Base-by-base conservation (phyloP, 2,329 filamentous ascomycete species). In the Fusarium sp. region DNA sequence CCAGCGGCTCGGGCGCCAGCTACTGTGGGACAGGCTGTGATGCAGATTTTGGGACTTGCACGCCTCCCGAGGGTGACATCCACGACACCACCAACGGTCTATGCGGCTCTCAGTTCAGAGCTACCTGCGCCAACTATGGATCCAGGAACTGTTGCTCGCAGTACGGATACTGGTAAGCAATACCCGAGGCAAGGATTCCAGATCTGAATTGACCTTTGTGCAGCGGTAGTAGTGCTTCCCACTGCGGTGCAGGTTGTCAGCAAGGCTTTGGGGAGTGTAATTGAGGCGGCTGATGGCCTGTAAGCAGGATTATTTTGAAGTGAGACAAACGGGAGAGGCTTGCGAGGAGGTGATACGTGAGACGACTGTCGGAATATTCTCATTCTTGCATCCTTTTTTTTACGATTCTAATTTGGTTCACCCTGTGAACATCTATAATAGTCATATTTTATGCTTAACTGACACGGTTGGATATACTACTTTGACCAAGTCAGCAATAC, bases 11-110 rank as follows among this genome's bases (percentile, higher is more conserved):
- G 35, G 71, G 67, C 43, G 57, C 66, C 10, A 43, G 48, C 4
- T 74, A 77, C 65, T 78, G 76, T 64, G 75, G 75, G 29, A 78
- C 76, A 29, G 75, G 77, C n/a, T 78, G 77, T 58, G 68, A 77
- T 50, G 45, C 61, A 13, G 69, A 72, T 51, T 78, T 74, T 66
- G 76, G 76, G 32, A 67, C 67, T 32, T 78, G 76, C 60, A 65
- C 68, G 45, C 64, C 69, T 26, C 57, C 56, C 6, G 46, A 54
- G 24, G 50, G 51, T 5, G 62, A 63, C 10, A 47, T 74, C 26
- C 61, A 64, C 31, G 66, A 75, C 48, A 75, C 75, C 26, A 75
- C 75, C 35, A 77, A 77, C 53, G 76, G 75, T 8, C 70, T 78
- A 31, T 78, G 76, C 49, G 76, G 76, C 5, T 43, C 59, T 6